Conservation (phyloP, 371 early-diverging fungal species). For the Phascolomyces articulosus region DNA sequence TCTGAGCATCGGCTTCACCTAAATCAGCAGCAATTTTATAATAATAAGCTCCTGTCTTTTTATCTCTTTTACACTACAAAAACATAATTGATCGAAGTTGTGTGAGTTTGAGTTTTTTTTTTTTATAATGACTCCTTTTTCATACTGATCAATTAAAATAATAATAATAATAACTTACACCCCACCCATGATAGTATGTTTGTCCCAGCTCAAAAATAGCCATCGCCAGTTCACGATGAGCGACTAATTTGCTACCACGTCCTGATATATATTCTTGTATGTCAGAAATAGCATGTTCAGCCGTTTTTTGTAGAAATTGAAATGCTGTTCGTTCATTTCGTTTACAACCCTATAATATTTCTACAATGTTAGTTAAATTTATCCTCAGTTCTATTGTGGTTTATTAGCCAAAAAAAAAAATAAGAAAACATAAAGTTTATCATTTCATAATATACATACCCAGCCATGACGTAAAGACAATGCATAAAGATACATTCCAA, state of each 20-base stretch:
- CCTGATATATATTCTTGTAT: conserved; percentile 41
- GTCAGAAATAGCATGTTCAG: conserved; percentile 74
- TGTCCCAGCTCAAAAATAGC: conserved; percentile 88
- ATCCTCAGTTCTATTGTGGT: neutral
- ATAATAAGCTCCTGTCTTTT: conserved; percentile 82
- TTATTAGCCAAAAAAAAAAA: neutral
- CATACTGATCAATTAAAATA: too few species aligned
- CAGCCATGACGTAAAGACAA: conserved; percentile 80
- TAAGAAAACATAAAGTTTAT: neutral
- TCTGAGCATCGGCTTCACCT: conserved; percentile 86
- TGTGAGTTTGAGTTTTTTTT: too few species aligned
- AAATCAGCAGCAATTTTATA: conserved; percentile 86
- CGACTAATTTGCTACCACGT: conserved; percentile 31
- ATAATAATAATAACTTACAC: too few species aligned
- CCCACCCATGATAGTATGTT: conserved; percentile 90
- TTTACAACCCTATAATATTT: conserved; percentile 61
- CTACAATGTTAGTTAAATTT: neutral
- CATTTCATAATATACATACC: conserved; percentile 25
- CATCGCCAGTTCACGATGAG: conserved; percentile 60
- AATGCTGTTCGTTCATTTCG: conserved; percentile 67
- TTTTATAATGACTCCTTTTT: too few species aligned
- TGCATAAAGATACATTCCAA: conserved; percentile 81
- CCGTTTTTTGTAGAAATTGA: conserved; percentile 80
- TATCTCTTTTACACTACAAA: too few species aligned
- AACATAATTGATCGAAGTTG: too few species aligned